Conservation (phyloP, 2,329 filamentous ascomycete genomes). For the Pestalotiopsis sp. region DNA sequence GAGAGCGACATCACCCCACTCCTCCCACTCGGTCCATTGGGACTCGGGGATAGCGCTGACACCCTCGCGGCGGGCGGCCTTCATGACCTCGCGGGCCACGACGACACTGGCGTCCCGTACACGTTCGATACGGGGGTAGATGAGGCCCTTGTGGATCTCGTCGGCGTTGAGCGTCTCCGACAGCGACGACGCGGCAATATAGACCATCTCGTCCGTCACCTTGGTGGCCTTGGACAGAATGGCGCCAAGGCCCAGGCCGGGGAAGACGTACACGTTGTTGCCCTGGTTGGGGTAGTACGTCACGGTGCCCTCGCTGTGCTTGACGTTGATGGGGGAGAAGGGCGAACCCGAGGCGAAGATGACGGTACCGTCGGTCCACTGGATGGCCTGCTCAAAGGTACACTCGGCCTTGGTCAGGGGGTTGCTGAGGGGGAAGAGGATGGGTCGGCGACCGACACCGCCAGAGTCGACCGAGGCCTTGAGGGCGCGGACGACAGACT, state of each 20-base stretch:
- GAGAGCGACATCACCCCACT: conserved; percentile 68
- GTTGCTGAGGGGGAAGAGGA: conserved; percentile 96
- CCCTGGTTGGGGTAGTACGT: conserved; percentile 82
- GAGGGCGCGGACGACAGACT: conserved; percentile 75
- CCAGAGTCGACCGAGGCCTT: conserved; percentile 66
- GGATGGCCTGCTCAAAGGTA: conserved; percentile 91
- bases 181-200: conserved; percentile 84
- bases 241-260: conserved; percentile 89
- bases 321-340: conserved; percentile 74
- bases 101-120: conserved; percentile 88
- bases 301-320: conserved; percentile 59
- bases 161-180: conserved; percentile 77
- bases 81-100: conserved; percentile 91
- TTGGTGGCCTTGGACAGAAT: conserved; percentile 87
- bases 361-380: conserved; percentile 86
- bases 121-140: conserved; percentile 89
- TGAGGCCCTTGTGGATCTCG: conserved; percentile 80
- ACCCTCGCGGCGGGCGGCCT: conserved; percentile 81
- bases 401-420: conserved; percentile 96
- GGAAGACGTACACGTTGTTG: conserved; percentile 93
- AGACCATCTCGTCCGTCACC: conserved; percentile 95
- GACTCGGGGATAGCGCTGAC: conserved; percentile 71
- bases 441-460: conserved; percentile 75
- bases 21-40: conserved; percentile 73
- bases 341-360: conserved; percentile 96